These are phyloP conservation scores for Coniferiporia sulphurascens DNA, from an alignment of 1,284 basidiomycete genomes.

Conservation along the genomic window DNA sequence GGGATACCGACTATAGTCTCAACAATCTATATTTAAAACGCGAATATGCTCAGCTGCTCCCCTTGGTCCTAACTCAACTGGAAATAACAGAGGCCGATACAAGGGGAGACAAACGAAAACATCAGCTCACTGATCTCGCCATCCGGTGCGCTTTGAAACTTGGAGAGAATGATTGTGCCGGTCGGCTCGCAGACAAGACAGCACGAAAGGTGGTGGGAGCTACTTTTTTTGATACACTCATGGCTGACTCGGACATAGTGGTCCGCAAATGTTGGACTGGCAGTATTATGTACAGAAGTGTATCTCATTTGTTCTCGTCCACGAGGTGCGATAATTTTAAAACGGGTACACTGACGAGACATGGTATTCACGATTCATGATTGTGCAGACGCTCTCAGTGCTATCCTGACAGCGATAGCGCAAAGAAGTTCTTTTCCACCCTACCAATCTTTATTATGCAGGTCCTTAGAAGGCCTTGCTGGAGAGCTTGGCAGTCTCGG, in stretches of 20 bases:
- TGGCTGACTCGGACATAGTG: slow-evolving; percentile 3
- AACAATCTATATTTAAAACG: slow-evolving; percentile 14
- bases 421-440: neutral
- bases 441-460: slow-evolving; percentile 1
- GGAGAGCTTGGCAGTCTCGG: neutral
- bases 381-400: slow-evolving; percentile 10
- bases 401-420: slow-evolving; percentile 8
- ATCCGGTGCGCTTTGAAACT: slow-evolving; percentile 15
- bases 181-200: slow-evolving; percentile 12
- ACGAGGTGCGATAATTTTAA: slow-evolving; percentile 1
- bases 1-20: slow-evolving; percentile 16
- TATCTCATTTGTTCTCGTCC: slow-evolving; percentile 4
- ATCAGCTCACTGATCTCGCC: slow-evolving; percentile 10
- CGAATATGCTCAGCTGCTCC: slow-evolving; percentile 3
- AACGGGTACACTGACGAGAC: neutral
- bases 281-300: slow-evolving; percentile 4
- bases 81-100: slow-evolving; percentile 5
- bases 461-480: neutral
- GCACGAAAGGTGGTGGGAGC: slow-evolving; percentile 1
- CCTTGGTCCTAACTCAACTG: slow-evolving; percentile 9
- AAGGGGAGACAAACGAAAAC: slow-evolving; percentile 7
- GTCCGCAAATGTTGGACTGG: slow-evolving; percentile 5
- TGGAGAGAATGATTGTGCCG: neutral
- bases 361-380: neutral
- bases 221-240: neutral